Percentiles rank a stretch among this genome's conserved stretches.
Evolutionary conservation across 495 filamentous ascomycete genomes (phyloP).

Genomic region (Geopyxis carbonaria): DNA sequence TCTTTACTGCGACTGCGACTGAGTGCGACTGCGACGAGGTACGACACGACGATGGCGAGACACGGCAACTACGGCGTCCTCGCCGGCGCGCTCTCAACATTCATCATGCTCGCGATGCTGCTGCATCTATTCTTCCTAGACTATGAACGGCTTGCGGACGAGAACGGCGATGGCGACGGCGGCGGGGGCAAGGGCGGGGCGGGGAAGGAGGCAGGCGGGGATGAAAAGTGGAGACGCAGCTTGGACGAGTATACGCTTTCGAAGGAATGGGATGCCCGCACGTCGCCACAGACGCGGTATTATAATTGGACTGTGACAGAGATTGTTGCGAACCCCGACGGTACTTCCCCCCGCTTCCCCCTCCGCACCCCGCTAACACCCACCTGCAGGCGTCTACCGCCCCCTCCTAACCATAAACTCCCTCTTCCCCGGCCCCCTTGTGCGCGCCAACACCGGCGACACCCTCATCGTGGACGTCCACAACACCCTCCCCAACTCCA

Average conservation of each 20-base stretch:
- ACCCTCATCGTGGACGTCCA: constrained; percentile 23
- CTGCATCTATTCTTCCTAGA: too few relatives aligned
- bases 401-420: constrained; percentile 39
- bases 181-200: not conserved
- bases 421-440: constrained; percentile 39
- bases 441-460: constrained; percentile 28
- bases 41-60: too few relatives aligned
- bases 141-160: constrained; percentile 13
- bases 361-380: constrained; percentile 25
- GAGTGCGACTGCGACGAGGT: too few relatives aligned
- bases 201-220: not conserved
- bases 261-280: constrained; percentile 28
- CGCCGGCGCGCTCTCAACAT: too few relatives aligned
- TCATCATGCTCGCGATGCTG: too few relatives aligned
- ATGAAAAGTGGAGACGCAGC: constrained; percentile 3
- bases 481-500: constrained; percentile 22
- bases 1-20: too few relatives aligned
- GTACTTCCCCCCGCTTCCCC: constrained; percentile 6
- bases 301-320: constrained; percentile 32
- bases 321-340: constrained; percentile 28
- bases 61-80: too few relatives aligned
- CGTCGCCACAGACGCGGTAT: constrained; percentile 27
- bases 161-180: constrained; percentile 1
- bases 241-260: constrained; percentile 29
- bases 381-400: constrained; percentile 32